Base-by-base conservation (phyloP, 768 basidiomycete species). In the Saitozyma podzolica region DNA sequence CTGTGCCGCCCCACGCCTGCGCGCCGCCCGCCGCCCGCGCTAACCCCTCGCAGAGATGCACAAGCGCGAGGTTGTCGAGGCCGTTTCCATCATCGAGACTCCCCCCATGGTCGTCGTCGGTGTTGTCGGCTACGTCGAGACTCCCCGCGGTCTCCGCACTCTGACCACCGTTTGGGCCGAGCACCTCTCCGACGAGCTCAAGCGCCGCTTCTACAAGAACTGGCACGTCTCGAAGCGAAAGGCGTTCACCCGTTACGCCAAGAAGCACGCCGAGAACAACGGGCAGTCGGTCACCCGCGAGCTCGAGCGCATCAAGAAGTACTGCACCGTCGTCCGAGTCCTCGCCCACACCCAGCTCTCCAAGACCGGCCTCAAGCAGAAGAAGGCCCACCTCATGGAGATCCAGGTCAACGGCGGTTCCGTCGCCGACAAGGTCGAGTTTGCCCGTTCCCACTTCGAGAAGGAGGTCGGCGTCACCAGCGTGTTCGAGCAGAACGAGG, bases 141-240 rank as follows among this genome's bases (percentile, higher is more conserved):
- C 96, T 63, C 96, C 96, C 78, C 94, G 96, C 75, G 96, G 96
- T 77, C 89, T 99, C 69, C 93, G 96, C 79, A 92, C 93, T 48
- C 89, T 99, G 78, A 98, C 96, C 78, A 99, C 96, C 64, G 94
- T 96, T 81, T 84, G 83, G 96, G 94, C 96, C 52, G 90, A 91
- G 72, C 96, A 99, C 82, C 86, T 99, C 49, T 94, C 92, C 45
- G 96, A 97, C 81, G 94, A 97, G 81, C 80, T 98, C 81, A 99
- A 95, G 84, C 91, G 96, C 78, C 88, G 96, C 74, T 97, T 99
- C 89, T 97, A 98, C 89, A 77, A 76, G 86, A 96, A 95, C 87
- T 97, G 95, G 94, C 98, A 98, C 86, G 89, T 91, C 73, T 95
- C 92, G 54, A 99, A 99, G 90, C 98, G 98, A 87, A 99, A 99